Evolutionary conservation across 768 basidiomycete genomes (phyloP), one percentile per base, ranked within the genome.

Genomic region (Kwoniella europaea): DNA sequence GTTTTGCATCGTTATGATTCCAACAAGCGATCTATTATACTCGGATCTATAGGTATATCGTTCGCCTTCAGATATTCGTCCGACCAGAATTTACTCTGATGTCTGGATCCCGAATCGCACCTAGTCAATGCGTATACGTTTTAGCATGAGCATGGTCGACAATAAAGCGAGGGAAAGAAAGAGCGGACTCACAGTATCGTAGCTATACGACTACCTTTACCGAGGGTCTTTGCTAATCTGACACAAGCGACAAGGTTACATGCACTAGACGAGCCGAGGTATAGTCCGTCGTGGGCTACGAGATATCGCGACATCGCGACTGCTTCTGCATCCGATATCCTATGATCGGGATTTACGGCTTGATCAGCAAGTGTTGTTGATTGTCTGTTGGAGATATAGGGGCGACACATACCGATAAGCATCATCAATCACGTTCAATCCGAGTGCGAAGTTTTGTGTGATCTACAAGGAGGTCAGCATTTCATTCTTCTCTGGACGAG

Each of bases 221-320:
- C 85, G 90, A 89, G 86, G 78, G 88, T 88, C 75, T 89, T 90
- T 2, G 88, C 90, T 16, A 95, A 85, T 76, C 91, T 90, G 57
- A 97, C 87, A 75, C 92, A 93, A 1, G 96, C 92, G n/a, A 97
- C 88, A 50, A 99, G 87, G 79, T 98, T 99, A 81, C 94, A 95
- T 0, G 97, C 96, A 77, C 93, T 95, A 70, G 93, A 96, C 0
- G 95, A 98, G 15, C 97, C 97, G 35, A 98, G 86, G 85, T 95
- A 98, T 29, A 99, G 86, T 0, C 97, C 97, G 74, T 98, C 96
- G 66, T 92, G 86, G 61, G 90, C 86, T 4, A 97, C 93, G 20
- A 99, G 88, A 81, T 94, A 94, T 10, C 95, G 90, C 1, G 94
- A 91, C 96, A 98, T 98, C 9, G 91, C 89, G 22, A 98, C 93